Conservation (phyloP, 371 early-diverging fungal genomes). For the Apophysomyces ossiformis region DNA sequence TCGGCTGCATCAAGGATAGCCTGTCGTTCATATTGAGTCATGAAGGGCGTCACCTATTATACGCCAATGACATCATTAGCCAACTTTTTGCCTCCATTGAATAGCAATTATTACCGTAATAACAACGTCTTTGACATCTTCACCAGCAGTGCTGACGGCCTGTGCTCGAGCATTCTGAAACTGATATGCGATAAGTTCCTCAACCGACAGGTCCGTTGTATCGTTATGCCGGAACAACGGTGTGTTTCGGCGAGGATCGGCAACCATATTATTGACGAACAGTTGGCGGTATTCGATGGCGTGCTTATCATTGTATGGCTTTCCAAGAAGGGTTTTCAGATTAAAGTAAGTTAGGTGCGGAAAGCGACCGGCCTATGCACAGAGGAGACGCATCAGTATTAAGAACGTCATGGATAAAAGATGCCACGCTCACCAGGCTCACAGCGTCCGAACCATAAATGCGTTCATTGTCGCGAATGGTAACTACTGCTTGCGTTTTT, state of each 20-base stretch:
- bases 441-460: conserved; percentile 90
- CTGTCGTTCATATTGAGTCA: conserved; percentile 88
- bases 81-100: background rate
- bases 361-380: conserved; percentile 77
- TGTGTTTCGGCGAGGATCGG: conserved; percentile 67
- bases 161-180: conserved; percentile 85
- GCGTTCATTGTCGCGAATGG: conserved; percentile 81
- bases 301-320: conserved; percentile 69
- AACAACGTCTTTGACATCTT: conserved; percentile 84
- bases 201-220: conserved; percentile 63
- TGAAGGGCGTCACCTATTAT: conserved; percentile 85
- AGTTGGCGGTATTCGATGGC: conserved; percentile 70
- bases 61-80: background rate
- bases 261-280: conserved; percentile 75
- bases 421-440: conserved; percentile 59
- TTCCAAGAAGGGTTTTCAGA: conserved; percentile 85
- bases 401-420: background rate
- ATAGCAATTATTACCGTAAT: conserved; percentile 70
- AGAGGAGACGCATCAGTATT: conserved; percentile 2
- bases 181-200: conserved; percentile 95
- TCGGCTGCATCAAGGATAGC: conserved; percentile 94
- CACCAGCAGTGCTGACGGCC: conserved; percentile 80
- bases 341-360: conserved; percentile 83
- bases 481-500: conserved; percentile 86
- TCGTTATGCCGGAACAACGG: conserved; percentile 67